A percentile compares a stretch with the other conserved stretches of the same genome.
Evolutionary conservation across 768 basidiomycete species (phyloP).

Genomic region (Boletus sensibilis): DNA sequence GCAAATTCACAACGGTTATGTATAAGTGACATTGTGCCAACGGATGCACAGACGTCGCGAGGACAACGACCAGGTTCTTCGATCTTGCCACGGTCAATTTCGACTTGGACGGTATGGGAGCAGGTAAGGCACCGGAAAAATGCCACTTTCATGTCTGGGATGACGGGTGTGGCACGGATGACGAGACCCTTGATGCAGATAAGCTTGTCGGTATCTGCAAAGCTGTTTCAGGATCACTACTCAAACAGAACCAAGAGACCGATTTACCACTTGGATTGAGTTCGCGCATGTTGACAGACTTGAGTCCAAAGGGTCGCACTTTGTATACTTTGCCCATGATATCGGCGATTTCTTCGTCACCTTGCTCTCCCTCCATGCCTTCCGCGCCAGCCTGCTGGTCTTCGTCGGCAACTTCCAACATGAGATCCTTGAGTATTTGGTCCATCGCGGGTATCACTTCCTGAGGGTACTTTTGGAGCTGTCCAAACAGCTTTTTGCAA

Average conservation of each 20-base stretch:
- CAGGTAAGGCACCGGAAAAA: constrained; percentile 98
- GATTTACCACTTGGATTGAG: constrained; percentile 85
- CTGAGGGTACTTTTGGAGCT: constrained; percentile 92
- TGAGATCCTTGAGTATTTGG: constrained; percentile 89
- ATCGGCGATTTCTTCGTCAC: constrained; percentile 84
- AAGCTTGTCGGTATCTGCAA: constrained; percentile 93
- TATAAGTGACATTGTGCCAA: constrained; percentile 90
- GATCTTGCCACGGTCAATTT: constrained; percentile 98
- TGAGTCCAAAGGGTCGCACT: constrained; percentile 86
- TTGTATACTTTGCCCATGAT: constrained; percentile 89
- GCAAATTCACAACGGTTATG: constrained; percentile 98
- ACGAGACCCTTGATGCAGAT: constrained; percentile 95
- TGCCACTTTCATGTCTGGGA: constrained; percentile 98
- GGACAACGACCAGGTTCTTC: constrained; percentile 90
- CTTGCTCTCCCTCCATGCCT: constrained; percentile 73
- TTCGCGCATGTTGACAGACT: constrained; percentile 88
- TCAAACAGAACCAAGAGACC: neutral
- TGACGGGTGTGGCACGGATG: constrained; percentile 95
- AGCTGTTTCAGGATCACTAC: neutral
- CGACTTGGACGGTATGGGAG: constrained; percentile 94
- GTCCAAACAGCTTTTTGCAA: constrained; percentile 76
- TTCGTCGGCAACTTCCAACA: constrained; percentile 83
- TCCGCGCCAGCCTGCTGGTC: constrained; percentile 70
- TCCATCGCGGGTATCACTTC: constrained; percentile 98
- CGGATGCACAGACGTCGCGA: constrained; percentile 84